A percentile compares a stretch with the other conserved stretches of the same genome.
Evolutionary conservation across 2,329 filamentous ascomycete genomes (phyloP).

Genomic region (Claviceps arundinis): DNA sequence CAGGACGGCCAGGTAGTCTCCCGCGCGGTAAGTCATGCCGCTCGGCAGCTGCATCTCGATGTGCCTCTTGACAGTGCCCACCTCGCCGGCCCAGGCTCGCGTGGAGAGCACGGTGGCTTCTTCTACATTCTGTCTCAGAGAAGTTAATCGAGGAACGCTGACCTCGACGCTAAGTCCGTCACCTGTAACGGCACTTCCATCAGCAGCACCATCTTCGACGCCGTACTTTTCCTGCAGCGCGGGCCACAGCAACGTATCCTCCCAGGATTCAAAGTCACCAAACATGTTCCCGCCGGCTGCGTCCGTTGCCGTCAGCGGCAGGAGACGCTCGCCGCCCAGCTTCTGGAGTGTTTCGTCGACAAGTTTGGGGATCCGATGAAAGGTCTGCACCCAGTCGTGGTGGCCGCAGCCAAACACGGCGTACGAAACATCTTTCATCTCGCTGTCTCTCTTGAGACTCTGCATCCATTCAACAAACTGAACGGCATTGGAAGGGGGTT

Average conservation of each 20-base stretch:
- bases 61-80: constrained; percentile 45
- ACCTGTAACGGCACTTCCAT: constrained; percentile 2
- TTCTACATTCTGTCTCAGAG: constrained; percentile 49
- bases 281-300: constrained; percentile 53
- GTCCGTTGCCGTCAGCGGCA: constrained; percentile 42
- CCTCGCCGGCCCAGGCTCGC: constrained; percentile 32
- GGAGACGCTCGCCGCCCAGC: constrained; percentile 21
- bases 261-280: constrained; percentile 53
- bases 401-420: constrained; percentile 58
- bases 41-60: constrained; percentile 56
- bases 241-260: constrained; percentile 41
- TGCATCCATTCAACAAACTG: constrained; percentile 57
- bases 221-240: constrained; percentile 33
- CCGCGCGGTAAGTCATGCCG: constrained; percentile 52
- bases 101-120: constrained; percentile 46
- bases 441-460: constrained; percentile 28
- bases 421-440: constrained; percentile 45
- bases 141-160: constrained; percentile 38
- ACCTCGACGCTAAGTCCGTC: constrained; percentile 31
- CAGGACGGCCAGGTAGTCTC: constrained; percentile 64
- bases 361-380: constrained; percentile 52
- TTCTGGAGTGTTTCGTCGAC: constrained; percentile 39
- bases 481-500: constrained; percentile 58
- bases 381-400: constrained; percentile 46
- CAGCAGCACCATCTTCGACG: constrained; percentile 15